These are phyloP conservation scores for Avena eriantha DNA, from an alignment of 176 grass and related monocot genomes.

Conservation along the genomic window DNA sequence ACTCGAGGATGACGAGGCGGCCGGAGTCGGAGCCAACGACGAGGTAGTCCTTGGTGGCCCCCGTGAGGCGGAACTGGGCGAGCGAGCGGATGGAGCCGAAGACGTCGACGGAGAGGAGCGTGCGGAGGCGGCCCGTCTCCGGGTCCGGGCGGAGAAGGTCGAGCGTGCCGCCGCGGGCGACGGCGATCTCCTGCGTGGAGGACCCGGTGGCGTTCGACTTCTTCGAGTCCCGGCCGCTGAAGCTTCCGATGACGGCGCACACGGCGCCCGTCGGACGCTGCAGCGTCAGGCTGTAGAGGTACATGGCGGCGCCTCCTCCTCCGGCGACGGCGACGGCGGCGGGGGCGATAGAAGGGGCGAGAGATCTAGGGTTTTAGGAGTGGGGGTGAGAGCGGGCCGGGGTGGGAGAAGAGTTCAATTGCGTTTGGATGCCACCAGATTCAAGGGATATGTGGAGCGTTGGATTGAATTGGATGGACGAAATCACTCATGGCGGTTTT, in stretches of 20 bases:
- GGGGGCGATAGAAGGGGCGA: not conserved
- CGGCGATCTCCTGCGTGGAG: conserved; percentile 86
- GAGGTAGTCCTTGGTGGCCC: conserved; percentile 93
- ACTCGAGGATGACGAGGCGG: conserved; percentile 94
- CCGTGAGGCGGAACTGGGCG: conserved; percentile 94
- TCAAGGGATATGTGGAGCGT: conserved; percentile 2
- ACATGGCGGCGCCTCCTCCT: conserved; percentile 54
- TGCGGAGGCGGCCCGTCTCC: conserved; percentile 75
- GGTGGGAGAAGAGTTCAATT: conserved; percentile 2
- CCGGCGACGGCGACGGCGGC: not conserved
- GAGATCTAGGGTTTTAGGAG: conserved; percentile 59
- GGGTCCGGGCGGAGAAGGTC: conserved; percentile 84
- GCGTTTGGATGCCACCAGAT: not conserved
- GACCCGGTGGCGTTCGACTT: conserved; percentile 42
- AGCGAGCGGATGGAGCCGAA: conserved; percentile 94
- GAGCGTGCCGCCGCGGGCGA: conserved; percentile 71
- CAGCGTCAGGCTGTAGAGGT: conserved; percentile 87
- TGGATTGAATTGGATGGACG: not conserved
- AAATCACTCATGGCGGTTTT: not conserved
- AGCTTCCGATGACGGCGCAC: conserved; percentile 84
- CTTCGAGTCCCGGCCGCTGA: conserved; percentile 81
- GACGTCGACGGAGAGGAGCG: conserved; percentile 90
- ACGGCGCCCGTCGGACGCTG: conserved; percentile 81
- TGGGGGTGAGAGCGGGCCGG: conserved; percentile 6
- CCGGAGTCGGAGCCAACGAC: conserved; percentile 92